Evolutionary conservation across 2,329 filamentous ascomycete species (phyloP).

Genomic region (Neoscytalidium dimidiatum): DNA sequence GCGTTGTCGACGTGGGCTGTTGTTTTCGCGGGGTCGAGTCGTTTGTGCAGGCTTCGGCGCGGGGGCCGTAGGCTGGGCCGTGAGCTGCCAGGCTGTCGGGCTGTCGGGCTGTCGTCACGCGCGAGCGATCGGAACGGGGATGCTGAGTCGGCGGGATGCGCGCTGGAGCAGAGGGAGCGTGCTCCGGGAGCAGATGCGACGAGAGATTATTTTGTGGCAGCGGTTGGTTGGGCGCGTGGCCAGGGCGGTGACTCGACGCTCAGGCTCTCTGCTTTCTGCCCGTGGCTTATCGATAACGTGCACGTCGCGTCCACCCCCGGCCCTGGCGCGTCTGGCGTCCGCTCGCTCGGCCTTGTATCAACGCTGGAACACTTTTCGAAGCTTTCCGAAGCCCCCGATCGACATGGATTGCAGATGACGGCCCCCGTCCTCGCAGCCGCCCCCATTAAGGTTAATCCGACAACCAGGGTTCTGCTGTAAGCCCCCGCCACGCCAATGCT

Average conservation of each 20-base stretch:
- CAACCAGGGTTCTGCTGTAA: not conserved
- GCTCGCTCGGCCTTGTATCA: not conserved
- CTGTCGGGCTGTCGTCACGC: slow-evolving; percentile 2
- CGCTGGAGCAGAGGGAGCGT: not conserved
- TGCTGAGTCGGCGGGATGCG: not conserved
- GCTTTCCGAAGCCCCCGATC: not conserved
- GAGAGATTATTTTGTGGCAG: not conserved
- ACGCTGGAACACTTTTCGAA: not conserved
- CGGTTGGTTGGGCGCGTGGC: no score
- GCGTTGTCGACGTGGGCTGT: slow-evolving; percentile 6
- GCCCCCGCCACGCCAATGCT: not conserved
- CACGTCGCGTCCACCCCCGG: not conserved
- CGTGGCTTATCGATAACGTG: not conserved
- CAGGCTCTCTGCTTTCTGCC: not conserved
- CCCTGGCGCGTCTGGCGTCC: not conserved
- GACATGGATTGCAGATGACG: slow-evolving; percentile 7
- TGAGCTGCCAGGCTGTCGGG: not conserved
- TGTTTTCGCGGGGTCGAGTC: slow-evolving; percentile 15
- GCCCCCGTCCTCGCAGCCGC: not conserved
- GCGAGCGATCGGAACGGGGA: slow-evolving; percentile 9
- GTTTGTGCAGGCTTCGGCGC: not conserved
- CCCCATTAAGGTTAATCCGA: not conserved
- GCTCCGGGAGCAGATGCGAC: no score
- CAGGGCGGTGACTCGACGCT: not conserved
- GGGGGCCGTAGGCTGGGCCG: slow-evolving; percentile 2